Base-by-base conservation (phyloP, 257 asterid species). In the Solanum dulcamara region DNA sequence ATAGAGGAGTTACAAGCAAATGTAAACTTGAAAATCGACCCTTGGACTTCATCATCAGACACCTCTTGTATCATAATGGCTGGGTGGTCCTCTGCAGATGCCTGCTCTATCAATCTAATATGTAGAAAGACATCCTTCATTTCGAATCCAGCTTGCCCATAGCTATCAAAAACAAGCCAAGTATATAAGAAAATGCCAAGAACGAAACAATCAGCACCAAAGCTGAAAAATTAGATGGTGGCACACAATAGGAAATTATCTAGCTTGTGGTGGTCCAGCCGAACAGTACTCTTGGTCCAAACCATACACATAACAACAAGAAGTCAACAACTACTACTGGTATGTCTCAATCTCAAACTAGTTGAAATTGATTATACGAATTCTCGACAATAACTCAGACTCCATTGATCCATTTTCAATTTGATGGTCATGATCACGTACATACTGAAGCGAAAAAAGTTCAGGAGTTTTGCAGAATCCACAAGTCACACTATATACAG, bases 71-170 rank as follows among this genome's bases (percentile, higher is more conserved):
- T 90, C 92, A 94, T 85, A 51, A 93, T 87, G 6, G 99, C 97
- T 1, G 98, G 98, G 48, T 92, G 90, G 86, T 97, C 97, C 81
- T 92, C 98, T 17, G 30, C 88, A 33, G 94, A 90, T 35, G 98
- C 96, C 88, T 97, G 96, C 88, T 95, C 99, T 83, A 93, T 90
- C 92, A 97, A 91, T 91, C 94, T 97, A 53, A 97, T 94, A 88
- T 95, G 99, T 87, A 97, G 88, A 90, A 97, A 95, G 77, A 97
- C 99, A 57, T 97, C 99, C 90, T 97, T 97, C 98, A 95, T 93
- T 88, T 97, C 99, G 81, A 97, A 95, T 68, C 94, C 97, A 50
- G 96, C 97, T 87, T 97, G 97, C 20, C 98, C 93, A 83, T 97
- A 95, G 88, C 99, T 97, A 85, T 83, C 81, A 86, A 87, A 68